Base-by-base conservation (phyloP, 768 basidiomycete species). In the Pleurotus giganteus region DNA sequence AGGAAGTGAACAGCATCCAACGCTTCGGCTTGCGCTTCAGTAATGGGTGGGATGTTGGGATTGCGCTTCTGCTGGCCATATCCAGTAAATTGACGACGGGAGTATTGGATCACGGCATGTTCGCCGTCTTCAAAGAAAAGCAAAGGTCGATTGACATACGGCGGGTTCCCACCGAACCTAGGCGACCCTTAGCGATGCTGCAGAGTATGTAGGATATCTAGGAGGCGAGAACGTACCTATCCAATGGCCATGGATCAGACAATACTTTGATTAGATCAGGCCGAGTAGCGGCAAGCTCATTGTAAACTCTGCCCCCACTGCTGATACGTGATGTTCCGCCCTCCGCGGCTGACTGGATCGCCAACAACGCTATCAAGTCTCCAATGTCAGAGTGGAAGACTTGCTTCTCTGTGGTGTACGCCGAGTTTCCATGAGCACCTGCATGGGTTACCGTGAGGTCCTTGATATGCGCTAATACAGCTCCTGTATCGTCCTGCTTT, bases 381-480 rank as follows among this genome's bases (percentile, higher is more conserved):
- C 78, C 77, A 31, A 73, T 67, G 55, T 78, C 77, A 1, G 76
- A 76, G 58, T 78, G 77, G 66, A 79, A 79, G 19, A 78, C 76
- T 58, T 78, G 77, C 56, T 74, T 76, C 63, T 78, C 76, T 1
- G 75, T 79, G 2, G 74, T 79, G 58, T 77, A 77, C 36, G 76
- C 77, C 8, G 75, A 69, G 49, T 74, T 72, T 6, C 74, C 74
- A 44, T 75, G 74, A 15, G 69, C 72, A 15, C 72, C 72, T 4
- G 75, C 72, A 54, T 76, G 75, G 58, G 69, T 73, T 46, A 69
- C 61, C 27, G 69, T 75, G 45, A 79, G 68, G 56, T 79, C 77
- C 57, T 78, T 78, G 61, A 79, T 75, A 52, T 79, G 77, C 5
- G 73, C 71, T 17, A 79, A 68, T 23, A 77, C 74, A 17, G 73